Evolutionary conservation across 805 yeast species (phyloP).

Genomic region (Lipomyces yamadae): DNA sequence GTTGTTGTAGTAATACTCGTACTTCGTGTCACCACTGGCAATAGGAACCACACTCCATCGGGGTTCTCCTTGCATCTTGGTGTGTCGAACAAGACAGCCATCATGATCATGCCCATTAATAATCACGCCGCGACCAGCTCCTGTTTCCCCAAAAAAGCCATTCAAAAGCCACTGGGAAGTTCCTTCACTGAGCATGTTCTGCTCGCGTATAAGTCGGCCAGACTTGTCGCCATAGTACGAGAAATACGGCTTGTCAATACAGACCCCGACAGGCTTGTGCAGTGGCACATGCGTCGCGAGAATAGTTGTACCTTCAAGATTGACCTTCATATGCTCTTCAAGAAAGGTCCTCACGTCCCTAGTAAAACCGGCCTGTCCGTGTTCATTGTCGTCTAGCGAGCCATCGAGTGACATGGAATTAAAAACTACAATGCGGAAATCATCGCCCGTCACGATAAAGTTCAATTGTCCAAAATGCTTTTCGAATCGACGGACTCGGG

Average conservation of each 20-base stretch:
- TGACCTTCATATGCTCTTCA: conserved; percentile 56
- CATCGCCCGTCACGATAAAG: conserved; percentile 71
- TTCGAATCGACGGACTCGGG: conserved; percentile 80
- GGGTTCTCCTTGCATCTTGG: not conserved
- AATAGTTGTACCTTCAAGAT: conserved; percentile 70
- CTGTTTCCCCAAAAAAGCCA: conserved; percentile 66
- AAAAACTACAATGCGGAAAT: conserved; percentile 87
- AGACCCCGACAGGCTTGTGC: conserved; percentile 78
- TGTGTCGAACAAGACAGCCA: conserved; percentile 67
- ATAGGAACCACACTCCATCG: conserved; percentile 20
- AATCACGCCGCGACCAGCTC: conserved; percentile 66
- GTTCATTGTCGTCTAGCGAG: conserved; percentile 70
- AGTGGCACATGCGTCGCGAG: conserved; percentile 89
- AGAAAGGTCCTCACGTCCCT: conserved; percentile 76
- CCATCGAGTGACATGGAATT: conserved; percentile 87
- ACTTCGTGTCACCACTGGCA: conserved; percentile 12
- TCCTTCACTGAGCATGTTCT: conserved; percentile 77
- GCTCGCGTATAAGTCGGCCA: conserved; percentile 67
- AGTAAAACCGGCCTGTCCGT: conserved; percentile 54
- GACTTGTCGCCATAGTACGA: conserved; percentile 60
- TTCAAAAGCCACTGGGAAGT: conserved; percentile 70
- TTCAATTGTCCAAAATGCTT: conserved; percentile 82
- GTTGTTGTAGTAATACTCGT: conserved; percentile 11
- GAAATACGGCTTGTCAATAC: conserved; percentile 83
- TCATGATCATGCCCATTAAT: conserved; percentile 96